phyloP scores from a whole-genome alignment of 2,329 filamentous ascomycete species.

The Ophiocordyceps australis region DNA sequence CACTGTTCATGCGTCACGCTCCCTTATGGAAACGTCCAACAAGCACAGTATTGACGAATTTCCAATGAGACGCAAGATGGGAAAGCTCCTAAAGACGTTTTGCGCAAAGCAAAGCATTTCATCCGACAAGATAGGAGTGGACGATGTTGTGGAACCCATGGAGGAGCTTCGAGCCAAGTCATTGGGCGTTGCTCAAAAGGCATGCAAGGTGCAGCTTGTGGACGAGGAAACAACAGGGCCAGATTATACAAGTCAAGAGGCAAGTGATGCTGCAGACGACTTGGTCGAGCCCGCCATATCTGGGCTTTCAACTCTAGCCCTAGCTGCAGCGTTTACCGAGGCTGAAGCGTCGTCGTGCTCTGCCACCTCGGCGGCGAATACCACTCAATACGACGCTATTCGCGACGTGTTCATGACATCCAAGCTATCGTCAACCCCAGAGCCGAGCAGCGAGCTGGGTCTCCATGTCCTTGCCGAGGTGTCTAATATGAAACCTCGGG shows the following conservation, averaged over 20 bases:
- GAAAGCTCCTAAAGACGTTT: conserved; percentile 15
- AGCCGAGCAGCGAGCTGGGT: conserved; percentile 7
- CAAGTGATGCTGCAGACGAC: not conserved
- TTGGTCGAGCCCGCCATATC: conserved; percentile 6
- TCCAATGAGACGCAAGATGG: conserved; percentile 15
- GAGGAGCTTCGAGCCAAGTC: conserved; percentile 15
- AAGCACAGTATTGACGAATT: conserved; percentile 14
- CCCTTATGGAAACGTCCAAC: conserved; percentile 16
- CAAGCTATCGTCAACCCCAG: conserved; percentile 11
- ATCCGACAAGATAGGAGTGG: conserved; percentile 12
- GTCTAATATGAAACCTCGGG: conserved; percentile 12
- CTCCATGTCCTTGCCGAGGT: conserved; percentile 16
- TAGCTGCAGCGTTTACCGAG: conserved; percentile 12
- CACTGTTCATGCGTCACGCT: conserved; percentile 29
- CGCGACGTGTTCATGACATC: conserved; percentile 22
- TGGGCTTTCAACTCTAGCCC: conserved; percentile 12
- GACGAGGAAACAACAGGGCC: conserved; percentile 8
- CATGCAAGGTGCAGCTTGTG: conserved; percentile 12
- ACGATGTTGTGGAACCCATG: conserved; percentile 14
- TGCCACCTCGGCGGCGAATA: conserved; percentile 10
- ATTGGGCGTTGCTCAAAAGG: conserved; percentile 15
- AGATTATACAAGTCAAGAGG: conserved; percentile 6
- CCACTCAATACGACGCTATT: conserved; percentile 17
- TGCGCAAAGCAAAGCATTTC: conserved; percentile 16
- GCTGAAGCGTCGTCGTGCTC: conserved; percentile 10